phyloP scores from a whole-genome alignment of 1,284 basidiomycete genomes.

The Austroboletus novae-zelandiae region DNA sequence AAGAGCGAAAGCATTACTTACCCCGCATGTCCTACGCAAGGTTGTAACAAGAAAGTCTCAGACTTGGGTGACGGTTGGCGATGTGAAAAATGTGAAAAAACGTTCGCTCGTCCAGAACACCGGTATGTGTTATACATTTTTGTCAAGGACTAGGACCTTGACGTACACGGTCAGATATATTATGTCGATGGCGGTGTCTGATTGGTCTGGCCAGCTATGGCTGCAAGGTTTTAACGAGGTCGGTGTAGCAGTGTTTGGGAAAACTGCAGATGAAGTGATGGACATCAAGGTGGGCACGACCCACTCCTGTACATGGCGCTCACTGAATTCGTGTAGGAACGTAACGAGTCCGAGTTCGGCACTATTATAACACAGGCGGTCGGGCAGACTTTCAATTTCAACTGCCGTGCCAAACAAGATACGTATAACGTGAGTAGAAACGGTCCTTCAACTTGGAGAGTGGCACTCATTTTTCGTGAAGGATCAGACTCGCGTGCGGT shows the following conservation, averaged over 20 bases:
- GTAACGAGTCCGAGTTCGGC: constrained; percentile 64
- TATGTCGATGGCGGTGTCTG: constrained; percentile 84
- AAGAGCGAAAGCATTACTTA: constrained; percentile 87
- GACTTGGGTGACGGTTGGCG: constrained; percentile 73
- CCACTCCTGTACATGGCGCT: background rate
- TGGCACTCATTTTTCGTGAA: constrained; percentile 32
- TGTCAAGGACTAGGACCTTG: background rate
- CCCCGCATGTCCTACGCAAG: constrained; percentile 81
- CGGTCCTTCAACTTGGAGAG: background rate
- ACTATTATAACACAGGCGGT: constrained; percentile 63
- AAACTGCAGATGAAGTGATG: constrained; percentile 79
- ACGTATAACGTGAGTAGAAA: constrained; percentile 69
- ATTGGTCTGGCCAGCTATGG: constrained; percentile 90
- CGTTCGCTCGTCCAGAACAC: constrained; percentile 73
- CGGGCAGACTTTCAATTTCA: constrained; percentile 79
- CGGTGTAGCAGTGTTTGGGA: constrained; percentile 75
- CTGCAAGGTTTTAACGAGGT: constrained; percentile 95
- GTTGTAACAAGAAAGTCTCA: constrained; percentile 92
- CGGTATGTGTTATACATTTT: constrained; percentile 50
- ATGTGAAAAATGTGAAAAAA: constrained; percentile 92
- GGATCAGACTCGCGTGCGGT: constrained; percentile 79
- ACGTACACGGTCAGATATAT: constrained; percentile 66
- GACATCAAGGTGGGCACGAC: constrained; percentile 52
- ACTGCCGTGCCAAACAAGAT: constrained; percentile 86
- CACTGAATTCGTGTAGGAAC: constrained; percentile 43